Conservation (phyloP, 306 rosid species). For the Malus orientalis region DNA sequence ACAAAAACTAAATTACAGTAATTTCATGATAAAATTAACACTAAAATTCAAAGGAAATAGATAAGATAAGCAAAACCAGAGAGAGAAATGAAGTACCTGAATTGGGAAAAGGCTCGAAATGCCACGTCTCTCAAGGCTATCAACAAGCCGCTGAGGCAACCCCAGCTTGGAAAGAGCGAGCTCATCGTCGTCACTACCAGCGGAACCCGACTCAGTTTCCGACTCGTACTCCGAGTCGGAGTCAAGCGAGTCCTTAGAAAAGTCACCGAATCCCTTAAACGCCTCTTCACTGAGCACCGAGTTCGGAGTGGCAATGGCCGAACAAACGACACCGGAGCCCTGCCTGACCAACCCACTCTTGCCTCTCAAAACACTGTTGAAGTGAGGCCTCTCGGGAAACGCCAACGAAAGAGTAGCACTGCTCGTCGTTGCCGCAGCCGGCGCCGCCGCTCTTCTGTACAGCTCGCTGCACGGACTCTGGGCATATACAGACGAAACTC, state of each 20-base stretch:
- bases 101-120: constrained; percentile 83
- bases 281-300: constrained; percentile 94
- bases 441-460: constrained; percentile 16
- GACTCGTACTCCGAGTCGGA: constrained; percentile 26
- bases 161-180: constrained; percentile 69
- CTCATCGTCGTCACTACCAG: constrained; percentile 31
- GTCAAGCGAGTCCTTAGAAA: constrained; percentile 30
- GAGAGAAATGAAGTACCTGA: constrained; percentile 39
- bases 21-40: not conserved
- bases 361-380: constrained; percentile 38
- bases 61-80: not conserved
- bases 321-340: constrained; percentile 24
- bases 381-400: constrained; percentile 46
- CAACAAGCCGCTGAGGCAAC: constrained; percentile 63
- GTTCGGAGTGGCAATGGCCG: constrained; percentile 84
- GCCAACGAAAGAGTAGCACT: constrained; percentile 35
- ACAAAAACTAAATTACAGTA: not conserved
- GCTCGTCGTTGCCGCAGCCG: constrained; percentile 10
- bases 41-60: not conserved
- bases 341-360: not conserved
- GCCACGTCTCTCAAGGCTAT: constrained; percentile 60
- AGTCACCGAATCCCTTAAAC: constrained; percentile 55
- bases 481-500: constrained; percentile 59
- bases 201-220: constrained; percentile 17
- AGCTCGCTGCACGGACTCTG: constrained; percentile 47